Conservation (phyloP, 257 asterid genomes). For the Sherardia arvensis region DNA sequence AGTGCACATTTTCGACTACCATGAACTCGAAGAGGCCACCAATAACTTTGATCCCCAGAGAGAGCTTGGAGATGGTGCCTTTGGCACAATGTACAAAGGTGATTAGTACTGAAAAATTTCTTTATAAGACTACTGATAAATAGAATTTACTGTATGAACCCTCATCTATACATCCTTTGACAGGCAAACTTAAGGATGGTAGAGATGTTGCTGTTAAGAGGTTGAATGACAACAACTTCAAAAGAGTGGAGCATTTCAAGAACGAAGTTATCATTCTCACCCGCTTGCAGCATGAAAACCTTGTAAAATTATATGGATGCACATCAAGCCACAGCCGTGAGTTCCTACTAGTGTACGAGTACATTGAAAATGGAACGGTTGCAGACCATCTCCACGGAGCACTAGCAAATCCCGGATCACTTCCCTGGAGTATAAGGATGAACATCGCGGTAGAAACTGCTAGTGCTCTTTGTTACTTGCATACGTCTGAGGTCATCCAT, state of each 20-base stretch:
- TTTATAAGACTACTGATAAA: neutral
- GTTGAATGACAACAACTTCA: constrained; percentile 57
- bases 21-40: constrained; percentile 78
- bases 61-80: constrained; percentile 86
- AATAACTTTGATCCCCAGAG: constrained; percentile 40
- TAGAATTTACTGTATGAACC: too few relatives aligned
- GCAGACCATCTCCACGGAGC: constrained; percentile 79
- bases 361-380: constrained; percentile 64
- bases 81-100: constrained; percentile 68
- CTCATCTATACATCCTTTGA: constrained; percentile 1
- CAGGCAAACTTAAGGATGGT: constrained; percentile 66
- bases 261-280: constrained; percentile 69
- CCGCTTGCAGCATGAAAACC: constrained; percentile 42
- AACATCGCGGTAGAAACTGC: constrained; percentile 71
- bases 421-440: constrained; percentile 58
- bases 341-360: constrained; percentile 64
- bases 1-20: constrained; percentile 47
- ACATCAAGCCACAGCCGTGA: constrained; percentile 59
- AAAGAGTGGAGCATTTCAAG: constrained; percentile 66
- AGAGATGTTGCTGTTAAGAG: constrained; percentile 76
- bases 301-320: constrained; percentile 68
- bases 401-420: constrained; percentile 33
- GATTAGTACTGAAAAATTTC: neutral
- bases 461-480: constrained; percentile 60
- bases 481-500: constrained; percentile 58